Conservation (phyloP, 495 filamentous ascomycete species). For the Xylaria scruposa region DNA sequence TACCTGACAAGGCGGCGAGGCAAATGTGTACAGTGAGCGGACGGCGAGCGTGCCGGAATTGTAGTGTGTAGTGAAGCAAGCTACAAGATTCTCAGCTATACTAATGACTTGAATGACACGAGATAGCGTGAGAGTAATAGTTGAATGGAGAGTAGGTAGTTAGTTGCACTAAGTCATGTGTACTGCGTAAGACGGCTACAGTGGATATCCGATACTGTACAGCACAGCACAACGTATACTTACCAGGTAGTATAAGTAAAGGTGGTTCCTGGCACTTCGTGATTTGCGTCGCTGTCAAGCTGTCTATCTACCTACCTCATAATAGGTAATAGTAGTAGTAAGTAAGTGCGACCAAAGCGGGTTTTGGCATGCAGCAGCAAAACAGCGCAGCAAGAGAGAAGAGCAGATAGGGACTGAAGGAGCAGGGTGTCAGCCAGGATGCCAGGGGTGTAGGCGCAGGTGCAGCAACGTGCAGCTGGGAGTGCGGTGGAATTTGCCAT, state of each 20-base stretch:
- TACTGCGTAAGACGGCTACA: neutral
- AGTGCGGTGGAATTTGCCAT: constrained; percentile 13
- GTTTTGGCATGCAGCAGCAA: constrained; percentile 9
- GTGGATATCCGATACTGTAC: neutral
- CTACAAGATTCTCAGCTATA: neutral
- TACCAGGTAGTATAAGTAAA: neutral
- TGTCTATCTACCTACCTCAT: neutral
- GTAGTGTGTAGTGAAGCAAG: neutral
- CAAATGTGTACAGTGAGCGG: neutral
- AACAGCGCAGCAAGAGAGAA: constrained; percentile 12
- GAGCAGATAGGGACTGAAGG: neutral
- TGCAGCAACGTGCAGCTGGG: constrained; percentile 5
- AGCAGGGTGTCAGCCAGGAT: neutral
- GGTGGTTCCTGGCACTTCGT: constrained; percentile 10
- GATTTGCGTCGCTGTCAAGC: neutral
- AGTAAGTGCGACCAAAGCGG: neutral
- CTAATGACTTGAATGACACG: neutral
- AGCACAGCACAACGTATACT: neutral
- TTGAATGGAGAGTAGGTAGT: too few species aligned
- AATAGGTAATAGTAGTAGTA: too few species aligned
- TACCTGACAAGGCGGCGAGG: neutral
- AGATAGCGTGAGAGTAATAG: neutral
- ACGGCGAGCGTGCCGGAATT: neutral
- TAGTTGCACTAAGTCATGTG: neutral
- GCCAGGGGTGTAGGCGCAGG: neutral